Conservation (phyloP, 176 grass and related monocot species). For the Oryza nivara region DNA sequence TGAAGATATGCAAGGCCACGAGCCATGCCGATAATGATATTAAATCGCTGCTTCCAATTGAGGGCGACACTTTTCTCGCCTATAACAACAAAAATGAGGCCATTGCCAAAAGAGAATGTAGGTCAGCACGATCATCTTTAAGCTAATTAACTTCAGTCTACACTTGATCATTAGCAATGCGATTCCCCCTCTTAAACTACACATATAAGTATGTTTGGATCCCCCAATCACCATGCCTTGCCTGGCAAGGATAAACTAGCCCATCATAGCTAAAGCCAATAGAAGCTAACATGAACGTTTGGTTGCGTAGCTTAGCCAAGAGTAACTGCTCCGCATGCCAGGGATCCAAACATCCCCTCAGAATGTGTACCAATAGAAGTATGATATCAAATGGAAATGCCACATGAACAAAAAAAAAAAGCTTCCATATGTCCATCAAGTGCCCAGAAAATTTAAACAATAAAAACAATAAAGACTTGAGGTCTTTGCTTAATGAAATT, state of each 20-base stretch:
- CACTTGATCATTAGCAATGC: not conserved
- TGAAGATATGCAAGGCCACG: constrained; percentile 84
- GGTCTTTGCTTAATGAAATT: no score
- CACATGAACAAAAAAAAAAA: not conserved
- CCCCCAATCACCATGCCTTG: no score
- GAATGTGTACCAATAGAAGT: not conserved
- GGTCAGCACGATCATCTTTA: constrained; percentile 16
- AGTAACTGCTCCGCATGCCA: no score
- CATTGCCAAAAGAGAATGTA: constrained; percentile 6
- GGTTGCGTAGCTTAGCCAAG: no score
- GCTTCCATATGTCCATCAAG: constrained; percentile 1
- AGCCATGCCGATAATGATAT: constrained; percentile 84
- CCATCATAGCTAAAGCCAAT: no score
- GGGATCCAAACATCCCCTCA: no score
- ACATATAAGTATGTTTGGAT: not conserved
- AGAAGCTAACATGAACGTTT: no score
- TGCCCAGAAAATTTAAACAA: constrained; percentile 32
- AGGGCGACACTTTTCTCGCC: constrained; percentile 68
- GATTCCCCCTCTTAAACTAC: not conserved
- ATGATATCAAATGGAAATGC: not conserved
- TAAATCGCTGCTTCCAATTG: constrained; percentile 77
- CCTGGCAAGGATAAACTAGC: no score
- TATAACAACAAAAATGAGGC: constrained; percentile 35
- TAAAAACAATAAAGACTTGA: not conserved
- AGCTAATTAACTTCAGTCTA: constrained; percentile 7